Conservation (phyloP, 306 rosid species). For the Crataegus laevigata region DNA sequence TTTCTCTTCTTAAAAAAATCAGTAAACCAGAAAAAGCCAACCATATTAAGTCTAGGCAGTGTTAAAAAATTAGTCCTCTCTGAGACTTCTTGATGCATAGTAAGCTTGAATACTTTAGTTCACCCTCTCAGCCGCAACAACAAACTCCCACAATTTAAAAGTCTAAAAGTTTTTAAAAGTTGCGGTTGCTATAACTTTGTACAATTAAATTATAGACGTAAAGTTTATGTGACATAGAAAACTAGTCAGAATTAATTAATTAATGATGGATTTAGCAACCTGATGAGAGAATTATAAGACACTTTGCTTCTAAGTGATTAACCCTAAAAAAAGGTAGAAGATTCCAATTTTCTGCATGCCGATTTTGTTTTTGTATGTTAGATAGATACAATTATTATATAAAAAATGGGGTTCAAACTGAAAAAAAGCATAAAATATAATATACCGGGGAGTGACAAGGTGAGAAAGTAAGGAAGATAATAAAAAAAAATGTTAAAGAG, state of each 20-base stretch:
- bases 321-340: slow-evolving; percentile 20
- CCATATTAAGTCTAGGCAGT: not conserved
- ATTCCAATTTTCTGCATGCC: slow-evolving; percentile 28
- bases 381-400: slow-evolving; percentile 4
- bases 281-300: not conserved
- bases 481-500: not conserved
- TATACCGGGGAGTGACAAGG: slow-evolving; percentile 4
- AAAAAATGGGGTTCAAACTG: not conserved
- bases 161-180: not conserved
- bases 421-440: not conserved
- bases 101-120: not conserved
- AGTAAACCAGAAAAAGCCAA: not conserved
- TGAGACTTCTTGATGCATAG: not conserved
- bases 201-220: not conserved
- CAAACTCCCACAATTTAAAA: not conserved
- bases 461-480: not conserved
- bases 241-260: not conserved
- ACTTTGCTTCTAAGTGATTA: not conserved
- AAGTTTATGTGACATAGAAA: not conserved
- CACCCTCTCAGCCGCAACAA: not conserved
- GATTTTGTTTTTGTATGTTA: slow-evolving; percentile 10
- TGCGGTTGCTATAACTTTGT: not conserved
- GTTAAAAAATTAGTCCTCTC: not conserved
- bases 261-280: not conserved
- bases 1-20: not conserved